Evolutionary conservation across 2,329 filamentous ascomycete species (phyloP).

Genomic region (Claviceps monticola): DNA sequence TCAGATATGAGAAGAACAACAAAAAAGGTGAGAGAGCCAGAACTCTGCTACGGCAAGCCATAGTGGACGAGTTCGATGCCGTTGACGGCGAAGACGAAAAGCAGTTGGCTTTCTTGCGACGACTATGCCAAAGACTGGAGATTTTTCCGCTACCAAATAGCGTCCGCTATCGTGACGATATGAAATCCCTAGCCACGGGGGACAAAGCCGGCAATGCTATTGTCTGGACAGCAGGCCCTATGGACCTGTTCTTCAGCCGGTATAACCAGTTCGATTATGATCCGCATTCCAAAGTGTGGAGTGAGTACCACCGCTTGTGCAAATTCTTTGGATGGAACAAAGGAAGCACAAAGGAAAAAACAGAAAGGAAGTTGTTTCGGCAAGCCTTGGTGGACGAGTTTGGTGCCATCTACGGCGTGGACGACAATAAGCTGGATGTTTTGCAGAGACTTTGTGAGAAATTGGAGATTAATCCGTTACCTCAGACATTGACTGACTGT

Average conservation of each 20-base stretch:
- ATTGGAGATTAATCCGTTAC: neutral
- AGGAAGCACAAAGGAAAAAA: neutral
- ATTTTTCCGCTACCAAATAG: neutral
- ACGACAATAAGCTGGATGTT: neutral
- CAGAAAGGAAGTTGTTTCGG: neutral
- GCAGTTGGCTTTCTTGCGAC: neutral
- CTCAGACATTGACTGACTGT: neutral
- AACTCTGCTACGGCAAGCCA: neutral
- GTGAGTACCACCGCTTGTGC: neutral
- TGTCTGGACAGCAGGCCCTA: too few species aligned
- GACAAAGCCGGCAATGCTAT: neutral
- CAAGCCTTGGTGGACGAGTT: neutral
- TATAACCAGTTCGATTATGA: neutral
- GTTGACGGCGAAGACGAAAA: neutral
- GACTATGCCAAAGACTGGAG: neutral
- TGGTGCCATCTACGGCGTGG: neutral
- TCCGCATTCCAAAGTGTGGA: neutral
- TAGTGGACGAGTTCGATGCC: neutral
- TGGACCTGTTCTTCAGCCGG: neutral
- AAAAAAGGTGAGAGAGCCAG: neutral
- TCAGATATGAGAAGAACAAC: neutral
- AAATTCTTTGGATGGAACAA: neutral
- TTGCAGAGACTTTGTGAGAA: slow-evolving; percentile 1
- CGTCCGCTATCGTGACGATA: neutral
- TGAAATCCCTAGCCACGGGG: neutral